Percentiles rank a stretch among this genome's conserved stretches.
These are phyloP conservation scores for Triticum monococcum DNA, from an alignment of 176 grass and related monocot species.

Conservation along the genomic window DNA sequence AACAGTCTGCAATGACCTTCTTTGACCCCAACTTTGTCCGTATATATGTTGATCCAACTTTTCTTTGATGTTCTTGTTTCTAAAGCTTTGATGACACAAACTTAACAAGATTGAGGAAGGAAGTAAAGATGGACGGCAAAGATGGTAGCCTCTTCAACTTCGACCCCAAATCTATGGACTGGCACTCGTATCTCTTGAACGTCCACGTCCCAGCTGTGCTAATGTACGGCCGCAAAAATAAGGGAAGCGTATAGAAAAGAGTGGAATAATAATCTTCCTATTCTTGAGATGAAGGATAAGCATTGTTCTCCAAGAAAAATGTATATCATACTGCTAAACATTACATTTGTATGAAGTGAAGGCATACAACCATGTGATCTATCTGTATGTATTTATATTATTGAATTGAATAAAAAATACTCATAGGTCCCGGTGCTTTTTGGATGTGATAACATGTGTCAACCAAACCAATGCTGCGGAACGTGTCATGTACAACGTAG, in stretches of 20 bases:
- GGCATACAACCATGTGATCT: too few species aligned
- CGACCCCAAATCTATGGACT: not conserved
- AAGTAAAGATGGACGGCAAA: not conserved
- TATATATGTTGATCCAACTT: not conserved
- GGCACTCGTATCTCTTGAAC: slow-evolving; percentile 13
- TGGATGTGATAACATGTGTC: not conserved
- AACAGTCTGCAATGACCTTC: not conserved
- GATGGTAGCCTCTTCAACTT: not conserved
- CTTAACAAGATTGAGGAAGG: slow-evolving; percentile 1
- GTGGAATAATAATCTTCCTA: not conserved
- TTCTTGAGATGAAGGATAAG: not conserved
- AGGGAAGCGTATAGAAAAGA: not conserved
- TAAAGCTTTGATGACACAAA: slow-evolving; percentile 24
- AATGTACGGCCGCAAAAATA: not conserved
- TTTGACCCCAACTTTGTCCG: not conserved
- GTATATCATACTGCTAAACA: slow-evolving; percentile 12
- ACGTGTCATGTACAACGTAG: not conserved
- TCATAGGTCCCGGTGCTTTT: not conserved
- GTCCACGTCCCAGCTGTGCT: not conserved
- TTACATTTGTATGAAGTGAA: not conserved
- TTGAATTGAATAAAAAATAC: too few species aligned
- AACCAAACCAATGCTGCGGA: not conserved
- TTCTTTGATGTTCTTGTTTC: not conserved
- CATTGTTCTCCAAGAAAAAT: not conserved
- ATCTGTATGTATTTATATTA: too few species aligned